Evolutionary conservation across 2,329 filamentous ascomycete genomes (phyloP), one percentile per base, ranked within the genome.

Genomic region (Zasmidium angulare): DNA sequence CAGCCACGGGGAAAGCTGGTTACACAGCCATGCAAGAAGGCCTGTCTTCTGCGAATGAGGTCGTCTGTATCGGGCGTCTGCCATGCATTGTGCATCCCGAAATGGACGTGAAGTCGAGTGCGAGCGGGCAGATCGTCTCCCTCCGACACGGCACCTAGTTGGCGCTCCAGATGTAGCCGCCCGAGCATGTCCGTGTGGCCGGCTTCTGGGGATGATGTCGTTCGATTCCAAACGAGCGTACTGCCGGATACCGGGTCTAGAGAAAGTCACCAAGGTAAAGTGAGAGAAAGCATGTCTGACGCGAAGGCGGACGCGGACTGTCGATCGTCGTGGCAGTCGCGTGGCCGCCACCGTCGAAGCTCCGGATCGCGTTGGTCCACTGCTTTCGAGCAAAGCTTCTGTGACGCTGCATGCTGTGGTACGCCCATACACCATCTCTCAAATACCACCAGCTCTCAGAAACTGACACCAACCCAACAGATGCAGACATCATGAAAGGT

Each of bases 351-450:
- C 47, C 23, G 17, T 56, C 31, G 11, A 50, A 31, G 23, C 47
- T 56, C 26, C 26, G 26, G 6, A 29, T 29, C 26, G 26, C 26
- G 26, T 29, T 29, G 26, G 26, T 29, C 26, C 22, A 29, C n/a
- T n/a, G n/a, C n/a, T n/a, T 29, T 47, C 20, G 55, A 46, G n/a
- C n/a, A n/a, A n/a, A n/a, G 20, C 53, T 50, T 56, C 53, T 48
- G 29, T 56, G 29, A 21, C 55, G 51, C 54, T 9, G 22, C 54
- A 51, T 51, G 20, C 36, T 43, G 36, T 43, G 36, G 14, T 17
- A 17, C n/a, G 36, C n/a, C 36, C 4, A 43, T 43, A 29, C 26
- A 29, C 26, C 6, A 29, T 11, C 26, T 29, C 26, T 29, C 26
- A 29, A 29, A 29, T 29, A 29, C 6, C 26, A 29, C 4, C 26